Base-by-base conservation (phyloP, 192 early-diverging fungal genomes). In the Gaertneriomyces semiglobifer region DNA sequence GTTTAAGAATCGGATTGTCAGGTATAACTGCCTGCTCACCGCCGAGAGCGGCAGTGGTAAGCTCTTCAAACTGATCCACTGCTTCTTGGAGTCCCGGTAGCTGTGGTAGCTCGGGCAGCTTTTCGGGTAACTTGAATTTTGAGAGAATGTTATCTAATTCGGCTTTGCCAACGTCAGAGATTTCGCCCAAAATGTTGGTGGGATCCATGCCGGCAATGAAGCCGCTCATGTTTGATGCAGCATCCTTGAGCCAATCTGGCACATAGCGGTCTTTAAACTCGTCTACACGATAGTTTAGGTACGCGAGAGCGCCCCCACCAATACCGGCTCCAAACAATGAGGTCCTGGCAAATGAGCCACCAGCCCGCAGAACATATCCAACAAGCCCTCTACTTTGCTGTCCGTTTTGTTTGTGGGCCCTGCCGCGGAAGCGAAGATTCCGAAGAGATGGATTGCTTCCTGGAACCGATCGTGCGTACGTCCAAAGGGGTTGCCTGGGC, bases 321-420 rank as follows among this genome's bases (percentile, higher is more conserved):
- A 81, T 81, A 0, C 84, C 87, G 11, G 80, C 78, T 4, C 81
- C 78, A 33, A 80, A 74, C 4, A 85, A 63, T 10, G 88, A 87
- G 5, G 89, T 43, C 12, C 84, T 69, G 20, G 88, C 54, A 14
- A 72, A 19, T 2, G 62, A 52, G 7, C 58, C 9, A 16, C 33
- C 67, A 19, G 63, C 48, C 14, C 54, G 25, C 25, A 33, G 44
- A 7, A 52, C 25, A 16, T 46, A 18, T 41, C 50, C 60, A 14
- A 54, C 62, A 16, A 68, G 7, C 43, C 12, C 18, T 52, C 48
- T 60, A 8, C 66, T 46, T 7, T 60, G 66, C 20, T 60, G 58
- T 33, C 25, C 25, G 25, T 33, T 33, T 2, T 33, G 25, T 33
- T 33, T 33, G 25, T 33, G 25, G 1, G 25, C 25, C 25, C 25